Evolutionary conservation across 768 basidiomycete species (phyloP).

Genomic region (Pulveroboletus ravenelii): DNA sequence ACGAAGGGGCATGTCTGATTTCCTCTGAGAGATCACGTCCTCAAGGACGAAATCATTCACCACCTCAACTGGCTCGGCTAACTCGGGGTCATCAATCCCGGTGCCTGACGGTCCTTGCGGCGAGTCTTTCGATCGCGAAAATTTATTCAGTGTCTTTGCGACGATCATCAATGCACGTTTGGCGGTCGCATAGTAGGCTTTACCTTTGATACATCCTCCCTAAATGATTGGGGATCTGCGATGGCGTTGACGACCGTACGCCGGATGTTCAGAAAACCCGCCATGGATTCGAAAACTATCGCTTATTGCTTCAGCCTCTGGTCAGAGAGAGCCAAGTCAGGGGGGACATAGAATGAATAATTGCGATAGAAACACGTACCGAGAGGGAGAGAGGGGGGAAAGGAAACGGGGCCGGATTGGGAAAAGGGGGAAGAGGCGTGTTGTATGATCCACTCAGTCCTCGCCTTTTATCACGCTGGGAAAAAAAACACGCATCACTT

Average conservation of each 20-base stretch:
- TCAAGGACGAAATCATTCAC: conserved; percentile 4
- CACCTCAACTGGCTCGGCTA: not conserved
- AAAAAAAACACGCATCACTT: too few species aligned
- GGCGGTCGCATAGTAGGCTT: not conserved
- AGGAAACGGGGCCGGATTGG: not conserved
- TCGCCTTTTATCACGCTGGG: not conserved
- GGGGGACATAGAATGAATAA: not conserved
- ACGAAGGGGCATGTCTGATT: conserved; percentile 21
- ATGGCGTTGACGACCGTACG: conserved; percentile 20
- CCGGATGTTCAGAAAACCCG: conserved; percentile 4
- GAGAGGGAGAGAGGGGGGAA: not conserved
- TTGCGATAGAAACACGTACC: not conserved
- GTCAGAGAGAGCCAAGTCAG: not conserved
- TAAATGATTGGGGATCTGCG: conserved; percentile 13
- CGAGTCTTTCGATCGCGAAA: not conserved
- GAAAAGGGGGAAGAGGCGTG: not conserved
- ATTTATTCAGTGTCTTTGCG: not conserved
- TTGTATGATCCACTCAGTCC: not conserved
- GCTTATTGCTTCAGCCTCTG: not conserved
- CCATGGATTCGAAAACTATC: conserved; percentile 8
- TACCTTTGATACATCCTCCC: conserved; percentile 2
- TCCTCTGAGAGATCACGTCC: conserved; percentile 12
- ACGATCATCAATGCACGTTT: not conserved
- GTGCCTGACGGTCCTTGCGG: not conserved
- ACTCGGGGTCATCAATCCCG: not conserved